Evolutionary conservation across 768 basidiomycete species (phyloP).

Genomic region (Macrolepiota fuliginosa): DNA sequence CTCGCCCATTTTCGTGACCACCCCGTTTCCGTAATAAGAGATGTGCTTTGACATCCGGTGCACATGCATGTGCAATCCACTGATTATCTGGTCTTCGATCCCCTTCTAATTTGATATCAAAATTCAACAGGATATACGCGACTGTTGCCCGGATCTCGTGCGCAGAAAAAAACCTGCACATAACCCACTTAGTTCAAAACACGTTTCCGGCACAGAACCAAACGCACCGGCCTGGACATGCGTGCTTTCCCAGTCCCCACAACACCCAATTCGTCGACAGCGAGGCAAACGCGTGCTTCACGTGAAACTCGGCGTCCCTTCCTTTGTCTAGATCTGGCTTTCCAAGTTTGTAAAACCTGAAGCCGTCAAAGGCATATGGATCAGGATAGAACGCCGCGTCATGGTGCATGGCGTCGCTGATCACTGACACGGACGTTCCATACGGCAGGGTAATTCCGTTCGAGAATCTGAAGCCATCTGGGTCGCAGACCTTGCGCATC

Average conservation of each 20-base stretch:
- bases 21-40: conserved; percentile 31
- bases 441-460: conserved; percentile 29
- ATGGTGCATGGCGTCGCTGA: conserved; percentile 12
- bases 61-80: conserved; percentile 15
- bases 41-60: conserved; percentile 30
- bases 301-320: neutral
- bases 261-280: neutral
- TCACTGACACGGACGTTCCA: conserved; percentile 16
- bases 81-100: conserved; percentile 15
- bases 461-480: conserved; percentile 38
- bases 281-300: conserved; percentile 9
- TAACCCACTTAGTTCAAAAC: neutral
- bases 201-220: neutral
- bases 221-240: conserved; percentile 13
- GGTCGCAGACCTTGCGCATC: conserved; percentile 26
- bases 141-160: conserved; percentile 31
- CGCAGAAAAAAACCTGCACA: conserved; percentile 31
- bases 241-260: conserved; percentile 3
- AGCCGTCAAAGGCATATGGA: conserved; percentile 1
- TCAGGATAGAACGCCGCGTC: neutral
- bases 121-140: conserved; percentile 29
- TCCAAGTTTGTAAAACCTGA: conserved; percentile 9
- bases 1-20: neutral
- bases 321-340: neutral
- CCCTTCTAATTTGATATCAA: conserved; percentile 31